Conservation (phyloP, 164 flowering plant genomes). For the Sextonia rubra region DNA sequence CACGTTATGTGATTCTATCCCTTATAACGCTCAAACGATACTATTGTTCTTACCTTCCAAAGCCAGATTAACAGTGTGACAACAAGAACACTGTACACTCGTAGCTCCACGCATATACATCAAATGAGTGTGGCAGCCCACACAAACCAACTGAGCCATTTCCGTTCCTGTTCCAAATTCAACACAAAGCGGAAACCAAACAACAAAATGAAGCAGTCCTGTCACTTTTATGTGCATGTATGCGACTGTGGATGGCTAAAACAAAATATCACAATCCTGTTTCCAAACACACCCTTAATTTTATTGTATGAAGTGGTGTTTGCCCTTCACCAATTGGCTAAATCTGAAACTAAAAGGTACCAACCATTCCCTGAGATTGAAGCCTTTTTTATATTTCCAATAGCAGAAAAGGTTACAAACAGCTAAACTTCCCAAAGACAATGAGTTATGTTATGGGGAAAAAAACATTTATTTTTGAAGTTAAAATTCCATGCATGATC, state of each 20-base stretch:
- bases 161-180: conserved; percentile 57
- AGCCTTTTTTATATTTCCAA: no score
- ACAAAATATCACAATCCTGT: not conserved
- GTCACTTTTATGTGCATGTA: not conserved
- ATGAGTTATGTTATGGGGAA: no score
- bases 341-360: no score
- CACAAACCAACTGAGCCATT: conserved; percentile 92
- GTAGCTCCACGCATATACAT: conserved; percentile 96
- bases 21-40: not conserved
- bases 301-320: no score
- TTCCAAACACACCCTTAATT: no score
- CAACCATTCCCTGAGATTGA: no score
- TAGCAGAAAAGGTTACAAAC: no score
- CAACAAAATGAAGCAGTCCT: not conserved
- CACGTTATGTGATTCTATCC: not conserved
- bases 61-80: conserved; percentile 86
- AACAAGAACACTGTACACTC: conserved; percentile 89
- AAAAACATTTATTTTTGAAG: no score
- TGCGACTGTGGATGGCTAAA: not conserved
- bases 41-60: conserved; percentile 54
- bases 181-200: not conserved
- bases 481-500: no score
- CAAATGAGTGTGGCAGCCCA: conserved; percentile 82
- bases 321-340: no score
- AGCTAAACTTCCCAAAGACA: no score